Evolutionary conservation across 768 basidiomycete genomes (phyloP).

Genomic region (Tephrocybe sp.): DNA sequence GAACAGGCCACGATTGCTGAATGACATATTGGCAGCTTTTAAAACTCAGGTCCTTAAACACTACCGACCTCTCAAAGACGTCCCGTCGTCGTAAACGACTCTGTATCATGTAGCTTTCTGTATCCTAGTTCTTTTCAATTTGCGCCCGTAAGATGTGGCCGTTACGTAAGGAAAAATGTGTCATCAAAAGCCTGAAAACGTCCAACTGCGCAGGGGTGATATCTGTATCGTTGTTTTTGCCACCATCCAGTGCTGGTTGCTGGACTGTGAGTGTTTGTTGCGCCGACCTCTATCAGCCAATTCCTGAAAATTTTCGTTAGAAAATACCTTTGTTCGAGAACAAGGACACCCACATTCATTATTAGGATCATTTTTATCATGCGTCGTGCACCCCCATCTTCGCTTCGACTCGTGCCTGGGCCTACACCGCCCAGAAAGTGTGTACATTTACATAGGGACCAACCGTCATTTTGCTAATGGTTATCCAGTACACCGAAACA

Average conservation of each 20-base stretch:
- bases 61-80: constrained; percentile 57
- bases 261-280: constrained; percentile 13
- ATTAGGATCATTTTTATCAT: constrained; percentile 30
- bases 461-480: constrained; percentile 9
- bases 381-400: constrained; percentile 68
- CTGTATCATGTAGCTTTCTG: constrained; percentile 18
- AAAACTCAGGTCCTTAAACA: constrained; percentile 71
- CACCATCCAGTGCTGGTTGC: constrained; percentile 17
- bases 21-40: constrained; percentile 50
- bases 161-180: constrained; percentile 6
- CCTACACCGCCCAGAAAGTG: constrained; percentile 60
- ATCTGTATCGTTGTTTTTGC: too few species aligned
- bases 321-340: neutral
- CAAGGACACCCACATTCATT: constrained; percentile 11
- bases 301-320: neutral
- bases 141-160: constrained; percentile 1
- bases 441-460: constrained; percentile 9
- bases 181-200: too few species aligned
- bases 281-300: neutral
- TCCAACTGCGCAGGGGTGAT: too few species aligned
- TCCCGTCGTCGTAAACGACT: constrained; percentile 24
- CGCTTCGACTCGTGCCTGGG: constrained; percentile 61
- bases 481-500: constrained; percentile 52
- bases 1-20: neutral
- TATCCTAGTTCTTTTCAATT: constrained; percentile 6